Evolutionary conservation across 116 monocot genomes (phyloP).

Genomic region (Zostera marina): DNA sequence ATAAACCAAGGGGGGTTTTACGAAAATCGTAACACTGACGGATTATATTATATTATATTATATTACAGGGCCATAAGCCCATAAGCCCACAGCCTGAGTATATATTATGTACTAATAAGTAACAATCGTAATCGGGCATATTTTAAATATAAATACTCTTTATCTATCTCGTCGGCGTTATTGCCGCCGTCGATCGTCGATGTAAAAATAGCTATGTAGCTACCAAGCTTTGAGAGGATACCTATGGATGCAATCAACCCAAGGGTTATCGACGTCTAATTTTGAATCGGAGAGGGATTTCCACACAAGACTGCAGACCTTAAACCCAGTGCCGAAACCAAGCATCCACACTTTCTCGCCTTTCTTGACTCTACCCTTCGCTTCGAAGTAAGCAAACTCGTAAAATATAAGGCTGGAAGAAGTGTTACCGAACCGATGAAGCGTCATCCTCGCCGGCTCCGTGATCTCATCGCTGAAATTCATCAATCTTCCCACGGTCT

Average conservation of each 20-base stretch:
- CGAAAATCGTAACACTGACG: no score
- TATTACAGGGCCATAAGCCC: no score
- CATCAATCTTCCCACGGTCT: slow-evolving; percentile 45
- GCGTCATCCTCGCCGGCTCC: slow-evolving; percentile 72
- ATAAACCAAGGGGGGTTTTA: no score
- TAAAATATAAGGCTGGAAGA: slow-evolving; percentile 78
- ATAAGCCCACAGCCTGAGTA: no score
- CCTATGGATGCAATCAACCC: slow-evolving; percentile 43
- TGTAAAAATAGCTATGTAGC: background rate
- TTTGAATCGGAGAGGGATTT: slow-evolving; percentile 18
- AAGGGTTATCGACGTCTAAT: slow-evolving; percentile 47
- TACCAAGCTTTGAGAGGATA: slow-evolving; percentile 37
- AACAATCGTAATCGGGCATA: no score
- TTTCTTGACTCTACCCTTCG: slow-evolving; percentile 37
- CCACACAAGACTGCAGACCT: slow-evolving; percentile 69
- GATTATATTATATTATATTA: no score
- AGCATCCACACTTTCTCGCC: slow-evolving; percentile 87
- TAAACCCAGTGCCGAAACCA: slow-evolving; percentile 86
- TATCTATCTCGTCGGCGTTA: no score
- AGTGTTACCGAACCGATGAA: slow-evolving; percentile 95
- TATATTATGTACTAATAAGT: no score
- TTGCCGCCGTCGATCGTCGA: no score
- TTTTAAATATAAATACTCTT: no score
- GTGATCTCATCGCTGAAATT: slow-evolving; percentile 20
- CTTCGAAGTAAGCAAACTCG: slow-evolving; percentile 80